These are phyloP conservation scores for Termitomyces sp. DNA, from an alignment of 768 basidiomycete species.

Conservation along the genomic window DNA sequence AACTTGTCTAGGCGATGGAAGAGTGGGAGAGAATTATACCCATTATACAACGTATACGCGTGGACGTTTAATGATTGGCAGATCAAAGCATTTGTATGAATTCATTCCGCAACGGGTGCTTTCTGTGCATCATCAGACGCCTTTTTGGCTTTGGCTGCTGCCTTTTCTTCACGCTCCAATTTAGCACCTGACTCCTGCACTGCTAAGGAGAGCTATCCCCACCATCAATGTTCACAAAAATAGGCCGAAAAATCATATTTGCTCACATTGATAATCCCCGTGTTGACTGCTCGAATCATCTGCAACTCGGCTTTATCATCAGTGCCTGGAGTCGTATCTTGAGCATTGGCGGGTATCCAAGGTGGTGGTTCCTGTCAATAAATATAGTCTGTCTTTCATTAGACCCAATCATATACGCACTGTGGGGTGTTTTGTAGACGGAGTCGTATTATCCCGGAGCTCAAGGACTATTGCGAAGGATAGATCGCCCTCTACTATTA, in stretches of 20 bases:
- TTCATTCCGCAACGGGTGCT: background rate
- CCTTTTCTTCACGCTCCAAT: conserved; percentile 33
- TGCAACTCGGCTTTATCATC: conserved; percentile 67
- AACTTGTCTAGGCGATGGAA: conserved; percentile 69
- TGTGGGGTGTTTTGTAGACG: conserved; percentile 44
- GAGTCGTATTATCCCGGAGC: conserved; percentile 59
- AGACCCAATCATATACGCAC: conserved; percentile 16
- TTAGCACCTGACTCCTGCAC: conserved; percentile 81
- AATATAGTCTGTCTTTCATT: background rate
- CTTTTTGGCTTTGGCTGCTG: conserved; percentile 12
- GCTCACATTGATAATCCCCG: conserved; percentile 73
- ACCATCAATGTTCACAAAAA: background rate
- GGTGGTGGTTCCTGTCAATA: conserved; percentile 54
- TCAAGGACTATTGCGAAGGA: conserved; percentile 85
- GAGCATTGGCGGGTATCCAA: conserved; percentile 71
- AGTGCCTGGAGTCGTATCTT: conserved; percentile 62
- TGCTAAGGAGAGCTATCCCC: conserved; percentile 57
- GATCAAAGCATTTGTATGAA: conserved; percentile 1
- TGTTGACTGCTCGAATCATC: conserved; percentile 75
- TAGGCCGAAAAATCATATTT: background rate
- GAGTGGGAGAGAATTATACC: conserved; percentile 97
- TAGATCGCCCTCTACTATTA: conserved; percentile 53
- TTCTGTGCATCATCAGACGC: background rate
- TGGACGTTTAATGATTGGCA: conserved; percentile 60
- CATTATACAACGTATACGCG: conserved; percentile 87